Conservation (phyloP, 805 yeast species). For the Hanseniaspora thailandica region DNA sequence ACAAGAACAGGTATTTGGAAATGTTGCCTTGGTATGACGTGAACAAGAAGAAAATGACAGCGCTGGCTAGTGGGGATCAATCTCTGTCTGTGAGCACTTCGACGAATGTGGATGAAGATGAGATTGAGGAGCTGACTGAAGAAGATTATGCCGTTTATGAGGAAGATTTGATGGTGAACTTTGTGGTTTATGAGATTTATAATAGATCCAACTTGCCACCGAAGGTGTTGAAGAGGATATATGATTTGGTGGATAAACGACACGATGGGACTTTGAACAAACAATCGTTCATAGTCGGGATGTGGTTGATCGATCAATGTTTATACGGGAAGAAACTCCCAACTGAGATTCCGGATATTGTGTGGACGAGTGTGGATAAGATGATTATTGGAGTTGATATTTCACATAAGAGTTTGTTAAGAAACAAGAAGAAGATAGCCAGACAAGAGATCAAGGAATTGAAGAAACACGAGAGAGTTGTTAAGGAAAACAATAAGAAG, state of each 20-base stretch:
- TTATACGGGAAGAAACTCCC: conserved; percentile 88
- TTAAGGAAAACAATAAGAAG: neutral
- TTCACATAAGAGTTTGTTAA: conserved; percentile 6
- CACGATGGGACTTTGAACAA: conserved; percentile 66
- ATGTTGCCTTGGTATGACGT: conserved; percentile 21
- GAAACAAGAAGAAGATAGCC: conserved; percentile 11
- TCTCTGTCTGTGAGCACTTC: neutral
- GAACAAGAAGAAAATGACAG: neutral
- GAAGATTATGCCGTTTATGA: conserved; percentile 21
- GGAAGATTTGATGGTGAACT: conserved; percentile 29
- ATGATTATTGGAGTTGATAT: conserved; percentile 15
- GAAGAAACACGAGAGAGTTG: conserved; percentile 11
- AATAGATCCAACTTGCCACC: conserved; percentile 57
- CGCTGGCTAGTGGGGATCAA: neutral
- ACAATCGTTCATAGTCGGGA: conserved; percentile 84
- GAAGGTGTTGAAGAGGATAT: conserved; percentile 48
- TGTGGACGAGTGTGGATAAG: conserved; percentile 68
- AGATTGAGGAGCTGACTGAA: conserved; percentile 8
- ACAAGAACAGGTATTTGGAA: conserved; percentile 53
- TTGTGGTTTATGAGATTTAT: conserved; percentile 72
- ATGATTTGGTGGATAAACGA: conserved; percentile 58
- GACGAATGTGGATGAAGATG: neutral
- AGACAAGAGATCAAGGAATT: conserved; percentile 13
- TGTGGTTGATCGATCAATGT: conserved; percentile 96
- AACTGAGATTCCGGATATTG: conserved; percentile 45